Evolutionary conservation across 2,329 filamentous ascomycete species (phyloP), one percentile per base, ranked within the genome.

Genomic region (Exophiala sideris): DNA sequence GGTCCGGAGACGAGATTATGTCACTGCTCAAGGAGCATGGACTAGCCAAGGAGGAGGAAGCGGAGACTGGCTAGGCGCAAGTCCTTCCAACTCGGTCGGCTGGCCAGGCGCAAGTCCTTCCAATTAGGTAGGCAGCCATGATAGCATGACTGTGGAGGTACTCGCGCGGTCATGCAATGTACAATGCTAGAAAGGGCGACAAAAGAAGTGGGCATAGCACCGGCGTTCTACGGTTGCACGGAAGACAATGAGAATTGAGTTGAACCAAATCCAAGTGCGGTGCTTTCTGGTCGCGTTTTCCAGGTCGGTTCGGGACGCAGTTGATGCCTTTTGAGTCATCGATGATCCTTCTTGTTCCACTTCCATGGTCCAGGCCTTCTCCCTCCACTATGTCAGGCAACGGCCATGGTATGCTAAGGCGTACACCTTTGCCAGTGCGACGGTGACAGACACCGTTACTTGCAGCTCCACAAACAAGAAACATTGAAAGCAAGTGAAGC

Each of bases 1-100:
- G 94, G 94, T 88, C 85, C 66, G 92, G 91, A 41, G 92, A 99
- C 63, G 94, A 97, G 79, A 99, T 99, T 67, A 92, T 90, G 70
- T 85, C 87, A 47, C 78, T 99, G 72, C 78, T 99, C 67, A 95
- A 91, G 81, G 90, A 97, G 79, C 91, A 99, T 67, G 92, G 92
- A 65, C 76, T 99, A 71, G 92, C 90, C 58, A 97, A 96, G 81
- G 83, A 85, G 62, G 88, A 92, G 69, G 84, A 84, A 61, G 72
- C 82, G 11, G 85, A 90, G 68, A 85, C 70, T 60, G 74, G 74
- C 56, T 75, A 56, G 49, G 33, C 11, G 16, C 32, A 18, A 40
- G 18, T 12, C 14, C 10, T 16, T 29, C 24, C 24, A 9, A 14
- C 14, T 14, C 18, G 10, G 18, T 24, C 11, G 41, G 20, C 3